Percentiles rank a stretch among this genome's conserved stretches.
Evolutionary conservation across 2,329 filamentous ascomycete genomes (phyloP).

Genomic region (Colletotrichum higginsianum): DNA sequence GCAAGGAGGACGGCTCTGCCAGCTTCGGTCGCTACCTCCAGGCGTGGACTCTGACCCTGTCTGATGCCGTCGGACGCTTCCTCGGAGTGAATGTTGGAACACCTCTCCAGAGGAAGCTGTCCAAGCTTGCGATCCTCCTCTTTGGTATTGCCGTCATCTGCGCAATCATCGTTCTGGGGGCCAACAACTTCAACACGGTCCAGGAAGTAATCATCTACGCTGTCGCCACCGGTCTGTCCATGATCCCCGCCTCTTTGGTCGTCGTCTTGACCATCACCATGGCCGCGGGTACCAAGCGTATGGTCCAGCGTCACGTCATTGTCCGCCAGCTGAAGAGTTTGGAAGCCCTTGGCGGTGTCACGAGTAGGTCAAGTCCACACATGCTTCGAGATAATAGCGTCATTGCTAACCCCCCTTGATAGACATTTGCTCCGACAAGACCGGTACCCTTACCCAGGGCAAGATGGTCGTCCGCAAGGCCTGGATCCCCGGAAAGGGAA

Average conservation of each 20-base stretch:
- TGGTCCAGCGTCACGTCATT: slow-evolving; percentile 68
- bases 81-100: slow-evolving; percentile 72
- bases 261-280: slow-evolving; percentile 73
- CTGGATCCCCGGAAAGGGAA: slow-evolving; percentile 65
- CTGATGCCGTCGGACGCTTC: slow-evolving; percentile 58
- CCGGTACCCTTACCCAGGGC: slow-evolving; percentile 67
- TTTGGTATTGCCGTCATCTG: slow-evolving; percentile 71
- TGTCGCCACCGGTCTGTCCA: slow-evolving; percentile 62
- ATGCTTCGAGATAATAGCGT: too few relatives aligned
- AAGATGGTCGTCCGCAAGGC: slow-evolving; percentile 70
- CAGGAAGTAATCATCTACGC: slow-evolving; percentile 61
- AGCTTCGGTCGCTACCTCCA: slow-evolving; percentile 50
- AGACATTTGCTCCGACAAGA: slow-evolving; percentile 72
- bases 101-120: slow-evolving; percentile 78
- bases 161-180: slow-evolving; percentile 61
- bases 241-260: slow-evolving; percentile 66
- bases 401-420: not conserved
- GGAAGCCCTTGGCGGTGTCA: slow-evolving; percentile 69
- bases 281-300: slow-evolving; percentile 68
- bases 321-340: slow-evolving; percentile 66
- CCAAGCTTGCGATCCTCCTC: slow-evolving; percentile 77
- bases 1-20: slow-evolving; percentile 59
- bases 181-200: slow-evolving; percentile 56
- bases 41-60: slow-evolving; percentile 55
- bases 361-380: slow-evolving; percentile 42